Percentiles rank a stretch among this genome's conserved stretches.
phyloP scores from a whole-genome alignment of 768 basidiomycete species.

The Arthromyces matolae region DNA sequence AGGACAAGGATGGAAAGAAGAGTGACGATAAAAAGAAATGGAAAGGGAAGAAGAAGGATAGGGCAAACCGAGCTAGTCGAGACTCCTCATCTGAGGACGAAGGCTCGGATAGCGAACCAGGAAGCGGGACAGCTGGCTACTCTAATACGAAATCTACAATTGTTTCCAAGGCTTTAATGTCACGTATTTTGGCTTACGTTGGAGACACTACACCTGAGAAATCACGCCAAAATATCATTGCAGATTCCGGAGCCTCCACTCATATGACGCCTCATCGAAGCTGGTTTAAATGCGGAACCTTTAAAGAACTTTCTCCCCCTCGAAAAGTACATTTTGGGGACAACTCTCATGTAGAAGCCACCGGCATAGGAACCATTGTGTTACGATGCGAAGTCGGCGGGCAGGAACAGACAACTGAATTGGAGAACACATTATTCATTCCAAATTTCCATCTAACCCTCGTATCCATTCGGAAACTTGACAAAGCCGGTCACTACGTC shows the following conservation, averaged over 20 bases:
- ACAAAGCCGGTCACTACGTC: background rate
- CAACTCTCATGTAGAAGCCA: background rate
- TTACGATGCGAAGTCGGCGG: background rate
- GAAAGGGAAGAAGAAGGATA: background rate
- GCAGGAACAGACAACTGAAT: background rate
- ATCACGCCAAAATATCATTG: background rate
- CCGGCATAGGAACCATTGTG: background rate
- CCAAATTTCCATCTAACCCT: background rate
- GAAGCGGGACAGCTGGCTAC: background rate
- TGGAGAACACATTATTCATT: background rate
- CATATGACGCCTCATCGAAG: background rate
- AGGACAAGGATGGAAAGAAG: background rate
- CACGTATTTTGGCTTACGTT: slow-evolving; percentile 1
- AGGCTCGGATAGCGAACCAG: background rate
- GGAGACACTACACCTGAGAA: background rate
- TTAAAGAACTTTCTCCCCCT: background rate
- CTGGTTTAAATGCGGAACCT: background rate
- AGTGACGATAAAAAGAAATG: background rate
- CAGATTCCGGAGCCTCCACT: background rate
- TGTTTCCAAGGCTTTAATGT: background rate
- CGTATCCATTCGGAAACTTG: background rate
- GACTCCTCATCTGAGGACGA: background rate
- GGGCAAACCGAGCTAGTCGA: background rate
- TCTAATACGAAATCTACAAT: background rate
- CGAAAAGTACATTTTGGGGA: background rate